Evolutionary conservation across 2,329 filamentous ascomycete genomes (phyloP).

Genomic region (Apiospora malaysiana): DNA sequence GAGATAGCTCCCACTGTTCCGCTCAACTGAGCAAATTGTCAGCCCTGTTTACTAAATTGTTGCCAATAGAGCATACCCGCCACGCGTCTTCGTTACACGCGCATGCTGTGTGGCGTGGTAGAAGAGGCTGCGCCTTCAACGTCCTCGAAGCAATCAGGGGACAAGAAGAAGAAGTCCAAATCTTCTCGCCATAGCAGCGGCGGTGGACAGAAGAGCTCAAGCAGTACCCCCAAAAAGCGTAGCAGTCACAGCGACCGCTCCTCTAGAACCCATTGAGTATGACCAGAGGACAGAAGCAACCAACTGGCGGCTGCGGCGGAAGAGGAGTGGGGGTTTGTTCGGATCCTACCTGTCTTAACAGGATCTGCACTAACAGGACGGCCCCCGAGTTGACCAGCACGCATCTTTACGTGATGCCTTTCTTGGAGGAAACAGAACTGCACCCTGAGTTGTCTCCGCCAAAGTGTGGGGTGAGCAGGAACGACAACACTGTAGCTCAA

Average conservation of each 20-base stretch:
- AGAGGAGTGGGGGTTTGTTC: background rate
- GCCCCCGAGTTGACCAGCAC: background rate
- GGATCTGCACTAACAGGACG: background rate
- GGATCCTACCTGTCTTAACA: background rate
- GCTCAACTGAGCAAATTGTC: background rate
- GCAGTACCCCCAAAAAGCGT: slow-evolving; percentile 19
- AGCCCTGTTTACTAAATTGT: background rate
- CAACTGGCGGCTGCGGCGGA: background rate
- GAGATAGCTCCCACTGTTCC: background rate
- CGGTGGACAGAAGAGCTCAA: slow-evolving; percentile 18
- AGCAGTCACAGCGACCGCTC: slow-evolving; percentile 16
- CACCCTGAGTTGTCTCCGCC: background rate
- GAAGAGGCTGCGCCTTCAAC: slow-evolving; percentile 32
- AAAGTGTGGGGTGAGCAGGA: background rate
- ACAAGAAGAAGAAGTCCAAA: slow-evolving; percentile 10
- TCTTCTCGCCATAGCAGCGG: background rate
- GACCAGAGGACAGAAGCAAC: background rate
- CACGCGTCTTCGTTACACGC: slow-evolving; percentile 61
- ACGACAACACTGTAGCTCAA: background rate
- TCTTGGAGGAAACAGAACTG: background rate
- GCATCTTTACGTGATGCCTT: background rate
- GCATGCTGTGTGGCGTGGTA: slow-evolving; percentile 60
- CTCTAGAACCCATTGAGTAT: background rate
- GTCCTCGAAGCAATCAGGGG: slow-evolving; percentile 10
- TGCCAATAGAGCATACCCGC: slow-evolving; percentile 57